Evolutionary conservation across 305 asterid genomes (phyloP).

Genomic region (Fraxinus albicans): DNA sequence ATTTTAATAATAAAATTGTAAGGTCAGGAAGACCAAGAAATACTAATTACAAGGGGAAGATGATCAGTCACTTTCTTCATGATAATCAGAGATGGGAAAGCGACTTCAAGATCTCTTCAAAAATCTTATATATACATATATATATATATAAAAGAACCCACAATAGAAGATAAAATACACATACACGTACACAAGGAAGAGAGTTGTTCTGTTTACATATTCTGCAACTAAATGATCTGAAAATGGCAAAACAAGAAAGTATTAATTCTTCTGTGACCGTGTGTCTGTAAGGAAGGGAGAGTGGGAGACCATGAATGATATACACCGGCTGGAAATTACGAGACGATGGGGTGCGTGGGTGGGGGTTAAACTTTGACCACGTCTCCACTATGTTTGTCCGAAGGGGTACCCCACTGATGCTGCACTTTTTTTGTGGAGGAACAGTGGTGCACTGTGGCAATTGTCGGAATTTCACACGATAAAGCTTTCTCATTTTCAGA

Average conservation of each 20-base stretch:
- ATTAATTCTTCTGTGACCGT: neutral
- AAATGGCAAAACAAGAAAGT: neutral
- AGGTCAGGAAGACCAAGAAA: conserved; percentile 23
- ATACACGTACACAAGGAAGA: neutral
- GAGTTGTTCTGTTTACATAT: neutral
- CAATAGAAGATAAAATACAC: neutral
- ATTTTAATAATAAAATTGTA: neutral
- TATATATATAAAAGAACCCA: neutral
- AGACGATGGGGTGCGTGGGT: neutral
- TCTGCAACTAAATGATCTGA: neutral
- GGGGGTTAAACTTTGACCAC: neutral
- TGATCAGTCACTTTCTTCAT: conserved; percentile 83
- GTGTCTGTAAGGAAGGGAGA: neutral
- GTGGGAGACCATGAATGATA: neutral
- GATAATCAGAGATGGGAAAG: conserved; percentile 82
- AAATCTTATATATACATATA: neutral
- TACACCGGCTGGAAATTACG: neutral
- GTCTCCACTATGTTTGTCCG: neutral
- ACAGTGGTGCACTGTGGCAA: neutral
- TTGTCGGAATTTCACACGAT: neutral
- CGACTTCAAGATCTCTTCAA: conserved; percentile 35
- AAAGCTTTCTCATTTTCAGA: neutral
- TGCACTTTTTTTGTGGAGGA: neutral
- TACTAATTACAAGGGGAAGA: conserved; percentile 27
- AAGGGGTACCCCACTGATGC: neutral